Base-by-base conservation (phyloP, 768 basidiomycete genomes). In the Termitomyces eurrhizus region DNA sequence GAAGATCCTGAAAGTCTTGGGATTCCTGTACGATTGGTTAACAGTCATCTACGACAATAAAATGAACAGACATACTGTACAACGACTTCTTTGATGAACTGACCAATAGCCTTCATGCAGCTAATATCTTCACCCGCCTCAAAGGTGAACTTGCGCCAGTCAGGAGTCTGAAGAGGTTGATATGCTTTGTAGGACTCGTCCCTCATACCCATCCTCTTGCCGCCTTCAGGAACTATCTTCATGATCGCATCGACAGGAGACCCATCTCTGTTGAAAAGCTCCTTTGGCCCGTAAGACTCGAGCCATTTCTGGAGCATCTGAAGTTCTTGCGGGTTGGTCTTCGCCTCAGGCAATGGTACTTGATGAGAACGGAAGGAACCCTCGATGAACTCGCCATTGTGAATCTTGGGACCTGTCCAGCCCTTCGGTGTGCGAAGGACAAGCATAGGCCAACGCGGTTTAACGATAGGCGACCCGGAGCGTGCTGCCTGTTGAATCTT, bases 401-500 rank as follows among this genome's bases (percentile, higher is more conserved):
- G 69, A 24, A 74, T 64, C 64, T 86, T 86, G 2, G 92, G 91
- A 5, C 89, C 88, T 7, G 85, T 78, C 77, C 83, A 86, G 29
- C 92, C 89, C 74, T 96, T 96, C 11, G 93, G 92, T 1, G 92
- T 92, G 48, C 93, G 85, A 49, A 95, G 80, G 67, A 95, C 83
- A 63, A 97, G 77, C 69, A 95, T 81, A 4, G 94, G 94, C 92
- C 92, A 95, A 46, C 91, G 82, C n/a, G 94, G 94, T 76, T 95
- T 95, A 55, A 86, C 78, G 63, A 92, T 85, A 16, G 93, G 87
- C 3, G 86, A 82, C 2, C 90, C 90, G 12, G 75, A 77, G 50
- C 94, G 85, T 18, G 94, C 93, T 0, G 89, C 91, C 0, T 73
- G 71, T 70, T 97, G 93, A 54, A 95, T 95, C 64, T 79, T 85